These are phyloP conservation scores for Colletotrichum gigasporum DNA, from an alignment of 2,329 filamentous ascomycete genomes.

Conservation along the genomic window DNA sequence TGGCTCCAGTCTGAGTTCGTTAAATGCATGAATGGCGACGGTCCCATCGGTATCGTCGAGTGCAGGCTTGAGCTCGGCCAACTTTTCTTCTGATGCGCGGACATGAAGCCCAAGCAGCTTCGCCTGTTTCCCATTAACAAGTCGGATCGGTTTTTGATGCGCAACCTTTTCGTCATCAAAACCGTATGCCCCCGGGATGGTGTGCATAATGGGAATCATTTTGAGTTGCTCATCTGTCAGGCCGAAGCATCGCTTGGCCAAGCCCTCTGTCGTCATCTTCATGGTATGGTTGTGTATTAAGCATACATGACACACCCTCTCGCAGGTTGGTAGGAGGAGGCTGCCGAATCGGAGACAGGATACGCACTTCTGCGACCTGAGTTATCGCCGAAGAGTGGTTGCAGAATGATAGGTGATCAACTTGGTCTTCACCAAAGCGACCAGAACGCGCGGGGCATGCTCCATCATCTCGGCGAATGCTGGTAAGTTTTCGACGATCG, in stretches of 20 bases:
- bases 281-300: constrained; percentile 37
- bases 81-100: constrained; percentile 35
- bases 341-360: constrained; percentile 41
- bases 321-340: constrained; percentile 42
- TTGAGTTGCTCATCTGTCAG: constrained; percentile 35
- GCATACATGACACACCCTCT: constrained; percentile 43
- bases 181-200: constrained; percentile 36
- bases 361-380: constrained; percentile 38
- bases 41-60: not conserved
- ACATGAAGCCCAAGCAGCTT: constrained; percentile 38
- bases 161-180: constrained; percentile 25
- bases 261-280: constrained; percentile 35
- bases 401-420: constrained; percentile 37
- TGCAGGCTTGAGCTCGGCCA: constrained; percentile 6
- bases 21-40: constrained; percentile 33
- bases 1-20: constrained; percentile 34
- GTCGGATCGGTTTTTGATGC: constrained; percentile 29
- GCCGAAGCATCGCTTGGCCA: constrained; percentile 37
- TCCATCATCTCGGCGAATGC: constrained; percentile 53
- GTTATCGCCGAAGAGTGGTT: constrained; percentile 32
- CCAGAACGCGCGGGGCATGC: constrained; percentile 44
- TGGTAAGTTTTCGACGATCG: constrained; percentile 39
- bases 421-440: constrained; percentile 36
- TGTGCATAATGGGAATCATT: constrained; percentile 33
- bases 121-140: constrained; percentile 41